Conservation (phyloP, 164 flowering plant species). For the Magnolia kwangsiensis region DNA sequence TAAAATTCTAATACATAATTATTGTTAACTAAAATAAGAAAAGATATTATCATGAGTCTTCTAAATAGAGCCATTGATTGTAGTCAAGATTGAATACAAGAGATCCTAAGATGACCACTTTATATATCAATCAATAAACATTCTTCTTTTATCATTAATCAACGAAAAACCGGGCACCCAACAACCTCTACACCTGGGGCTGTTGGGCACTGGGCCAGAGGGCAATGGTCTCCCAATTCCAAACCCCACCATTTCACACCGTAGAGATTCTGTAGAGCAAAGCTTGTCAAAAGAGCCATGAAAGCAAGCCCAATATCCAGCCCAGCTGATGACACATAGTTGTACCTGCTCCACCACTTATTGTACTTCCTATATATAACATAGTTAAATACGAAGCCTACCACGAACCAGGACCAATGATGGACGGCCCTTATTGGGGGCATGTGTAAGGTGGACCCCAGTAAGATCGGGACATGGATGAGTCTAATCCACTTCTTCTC, state of each 20-base stretch:
- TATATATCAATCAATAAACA: no score
- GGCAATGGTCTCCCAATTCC: constrained; percentile 66
- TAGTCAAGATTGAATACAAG: no score
- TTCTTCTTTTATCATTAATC: not conserved
- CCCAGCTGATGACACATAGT: constrained; percentile 84
- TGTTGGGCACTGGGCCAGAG: constrained; percentile 72
- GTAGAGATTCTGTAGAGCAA: constrained; percentile 51
- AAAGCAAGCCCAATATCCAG: constrained; percentile 88
- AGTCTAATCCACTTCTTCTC: constrained; percentile 73
- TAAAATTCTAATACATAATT: no score
- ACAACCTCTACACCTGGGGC: constrained; percentile 62
- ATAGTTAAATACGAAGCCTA: constrained; percentile 75
- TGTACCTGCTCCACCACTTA: constrained; percentile 88
- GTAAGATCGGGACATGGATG: constrained; percentile 80
- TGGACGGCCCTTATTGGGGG: constrained; percentile 80
- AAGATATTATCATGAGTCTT: no score
- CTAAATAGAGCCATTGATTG: no score
- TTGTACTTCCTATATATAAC: constrained; percentile 73
- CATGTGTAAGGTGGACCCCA: constrained; percentile 82
- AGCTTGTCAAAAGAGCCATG: constrained; percentile 72
- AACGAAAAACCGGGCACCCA: constrained; percentile 47
- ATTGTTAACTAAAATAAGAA: no score
- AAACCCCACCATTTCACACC: constrained; percentile 75
- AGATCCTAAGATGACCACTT: no score
- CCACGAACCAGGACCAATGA: constrained; percentile 69